These are phyloP conservation scores for Penicillium nordicum DNA, from an alignment of 2,329 filamentous ascomycete genomes.

Conservation along the genomic window DNA sequence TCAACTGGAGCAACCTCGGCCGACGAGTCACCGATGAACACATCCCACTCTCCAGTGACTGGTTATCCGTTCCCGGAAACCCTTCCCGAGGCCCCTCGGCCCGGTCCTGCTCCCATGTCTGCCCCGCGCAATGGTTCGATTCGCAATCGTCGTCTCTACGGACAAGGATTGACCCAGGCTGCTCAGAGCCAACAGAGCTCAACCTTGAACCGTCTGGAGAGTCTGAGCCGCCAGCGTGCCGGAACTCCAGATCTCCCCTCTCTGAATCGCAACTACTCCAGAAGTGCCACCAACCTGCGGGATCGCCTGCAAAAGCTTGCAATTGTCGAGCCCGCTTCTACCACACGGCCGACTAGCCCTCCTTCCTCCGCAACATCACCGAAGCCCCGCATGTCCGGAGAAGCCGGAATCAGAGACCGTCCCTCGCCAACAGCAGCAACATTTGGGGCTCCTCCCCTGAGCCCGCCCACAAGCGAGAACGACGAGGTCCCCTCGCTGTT, in stretches of 20 bases:
- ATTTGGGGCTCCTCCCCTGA: slow-evolving; percentile 54
- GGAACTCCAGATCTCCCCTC: slow-evolving; percentile 51
- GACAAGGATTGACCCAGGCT: slow-evolving; percentile 75
- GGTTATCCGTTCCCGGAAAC: slow-evolving; percentile 16
- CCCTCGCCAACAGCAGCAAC: slow-evolving; percentile 30
- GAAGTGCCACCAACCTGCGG: slow-evolving; percentile 66
- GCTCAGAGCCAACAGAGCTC: slow-evolving; percentile 76
- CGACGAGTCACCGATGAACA: slow-evolving; percentile 60
- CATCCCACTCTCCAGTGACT: slow-evolving; percentile 24
- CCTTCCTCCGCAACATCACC: slow-evolving; percentile 40
- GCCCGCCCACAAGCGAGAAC: slow-evolving; percentile 67
- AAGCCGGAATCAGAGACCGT: slow-evolving; percentile 31
- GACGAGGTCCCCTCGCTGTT: slow-evolving; percentile 66
- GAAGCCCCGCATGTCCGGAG: slow-evolving; percentile 36
- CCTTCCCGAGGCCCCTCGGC: slow-evolving; percentile 23
- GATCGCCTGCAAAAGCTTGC: slow-evolving; percentile 44
- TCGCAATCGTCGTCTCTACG: slow-evolving; percentile 74
- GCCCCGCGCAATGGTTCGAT: slow-evolving; percentile 63
- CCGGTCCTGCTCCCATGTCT: slow-evolving; percentile 23
- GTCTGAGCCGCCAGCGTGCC: slow-evolving; percentile 63
- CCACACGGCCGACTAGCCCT: slow-evolving; percentile 40
- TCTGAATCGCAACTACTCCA: slow-evolving; percentile 45
- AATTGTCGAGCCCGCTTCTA: slow-evolving; percentile 22
- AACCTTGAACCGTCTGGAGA: slow-evolving; percentile 75
- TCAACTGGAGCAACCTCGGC: slow-evolving; percentile 89